These are phyloP conservation scores for Penicillium pancosmium DNA, from an alignment of 495 filamentous ascomycete species.

Conservation along the genomic window DNA sequence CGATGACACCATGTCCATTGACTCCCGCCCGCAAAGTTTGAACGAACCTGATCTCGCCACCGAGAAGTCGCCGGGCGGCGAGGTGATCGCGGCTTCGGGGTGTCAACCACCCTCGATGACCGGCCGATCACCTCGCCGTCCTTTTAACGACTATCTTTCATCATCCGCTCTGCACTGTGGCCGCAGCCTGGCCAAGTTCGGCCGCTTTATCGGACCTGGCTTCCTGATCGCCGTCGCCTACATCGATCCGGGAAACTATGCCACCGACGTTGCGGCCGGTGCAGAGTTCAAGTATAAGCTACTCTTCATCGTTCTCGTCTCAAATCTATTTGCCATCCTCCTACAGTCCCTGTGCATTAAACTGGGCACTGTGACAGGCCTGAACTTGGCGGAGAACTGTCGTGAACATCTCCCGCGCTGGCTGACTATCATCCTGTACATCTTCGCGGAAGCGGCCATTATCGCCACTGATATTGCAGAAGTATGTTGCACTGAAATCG, in stretches of 20 bases:
- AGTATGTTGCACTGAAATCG: constrained; percentile 35
- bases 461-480: constrained; percentile 92
- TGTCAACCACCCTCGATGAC: constrained; percentile 37
- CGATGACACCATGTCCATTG: constrained; percentile 31
- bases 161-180: constrained; percentile 23
- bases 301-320: constrained; percentile 79
- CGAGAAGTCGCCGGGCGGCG: constrained; percentile 35
- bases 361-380: constrained; percentile 80
- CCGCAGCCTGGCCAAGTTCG: constrained; percentile 60
- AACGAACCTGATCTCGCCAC: constrained; percentile 28
- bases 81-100: constrained; percentile 41
- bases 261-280: constrained; percentile 79
- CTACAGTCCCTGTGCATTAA: constrained; percentile 83
- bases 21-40: constrained; percentile 25
- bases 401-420: constrained; percentile 74
- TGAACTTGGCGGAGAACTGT: constrained; percentile 80
- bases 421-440: constrained; percentile 74
- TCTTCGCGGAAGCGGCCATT: constrained; percentile 78
- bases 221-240: constrained; percentile 81
- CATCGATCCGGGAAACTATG: constrained; percentile 86
- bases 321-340: constrained; percentile 83
- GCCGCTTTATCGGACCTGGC: constrained; percentile 81
- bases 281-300: constrained; percentile 65
- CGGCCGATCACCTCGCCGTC: constrained; percentile 44
- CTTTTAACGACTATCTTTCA: constrained; percentile 27